phyloP scores from a whole-genome alignment of 208 protist species.

The Trypanosoma lewisi region DNA sequence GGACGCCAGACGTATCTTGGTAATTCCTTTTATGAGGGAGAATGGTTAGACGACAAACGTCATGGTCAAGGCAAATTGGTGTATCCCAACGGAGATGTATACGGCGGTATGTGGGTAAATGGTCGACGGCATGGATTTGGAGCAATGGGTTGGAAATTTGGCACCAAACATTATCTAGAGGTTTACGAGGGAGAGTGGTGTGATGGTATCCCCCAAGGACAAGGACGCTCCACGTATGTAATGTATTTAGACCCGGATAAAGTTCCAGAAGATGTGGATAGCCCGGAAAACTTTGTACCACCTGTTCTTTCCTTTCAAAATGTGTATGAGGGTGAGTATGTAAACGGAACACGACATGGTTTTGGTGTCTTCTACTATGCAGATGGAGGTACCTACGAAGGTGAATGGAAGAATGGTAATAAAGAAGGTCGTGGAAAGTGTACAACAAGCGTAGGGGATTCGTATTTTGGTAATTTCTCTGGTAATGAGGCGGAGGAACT shows the following conservation, averaged over 20 bases:
- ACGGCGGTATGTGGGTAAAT: slow-evolving; percentile 34
- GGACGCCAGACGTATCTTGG: slow-evolving; percentile 66
- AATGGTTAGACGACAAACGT: slow-evolving; percentile 53
- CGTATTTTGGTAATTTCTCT: slow-evolving; percentile 32
- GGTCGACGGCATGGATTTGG: slow-evolving; percentile 49
- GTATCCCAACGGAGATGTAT: slow-evolving; percentile 31
- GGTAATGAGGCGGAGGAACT: slow-evolving; percentile 16
- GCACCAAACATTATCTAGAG: slow-evolving; percentile 43
- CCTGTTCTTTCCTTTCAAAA: slow-evolving; percentile 55
- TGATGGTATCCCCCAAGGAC: slow-evolving; percentile 54
- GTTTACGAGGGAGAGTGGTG: slow-evolving; percentile 82
- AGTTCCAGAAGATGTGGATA: slow-evolving; percentile 2
- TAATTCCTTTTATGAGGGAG: slow-evolving; percentile 70
- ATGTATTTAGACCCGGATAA: slow-evolving; percentile 6
- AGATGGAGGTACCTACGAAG: slow-evolving; percentile 84
- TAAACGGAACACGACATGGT: slow-evolving; percentile 62
- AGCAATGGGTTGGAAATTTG: slow-evolving; percentile 73
- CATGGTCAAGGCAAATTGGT: slow-evolving; percentile 40
- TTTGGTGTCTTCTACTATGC: slow-evolving; percentile 82
- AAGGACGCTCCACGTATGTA: slow-evolving; percentile 72
- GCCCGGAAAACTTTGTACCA: slow-evolving; percentile 36
- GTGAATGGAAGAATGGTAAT: slow-evolving; percentile 60
- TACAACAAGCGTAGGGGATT: slow-evolving; percentile 50
- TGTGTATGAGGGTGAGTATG: slow-evolving; percentile 67
- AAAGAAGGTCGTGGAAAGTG: slow-evolving; percentile 63